Percentiles rank a stretch among this genome's conserved stretches.
phyloP scores from a whole-genome alignment of 2,329 filamentous ascomycete species.

The Penicillium thymicola region DNA sequence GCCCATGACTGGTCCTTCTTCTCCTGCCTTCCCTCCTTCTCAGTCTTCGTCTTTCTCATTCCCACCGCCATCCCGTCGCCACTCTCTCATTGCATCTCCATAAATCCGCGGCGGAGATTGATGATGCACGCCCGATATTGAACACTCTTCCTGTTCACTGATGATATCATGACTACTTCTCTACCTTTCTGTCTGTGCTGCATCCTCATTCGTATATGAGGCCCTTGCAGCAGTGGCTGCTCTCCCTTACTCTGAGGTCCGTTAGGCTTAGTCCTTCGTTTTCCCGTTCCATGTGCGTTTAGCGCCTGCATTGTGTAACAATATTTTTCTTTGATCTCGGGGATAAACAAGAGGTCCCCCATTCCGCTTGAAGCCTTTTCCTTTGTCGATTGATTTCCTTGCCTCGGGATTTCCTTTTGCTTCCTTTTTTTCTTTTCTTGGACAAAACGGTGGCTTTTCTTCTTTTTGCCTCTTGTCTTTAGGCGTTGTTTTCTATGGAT shows the following conservation, averaged over 20 bases:
- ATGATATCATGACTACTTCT: conserved; percentile 15
- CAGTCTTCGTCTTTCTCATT: conserved; percentile 26
- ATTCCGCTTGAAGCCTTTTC: conserved; percentile 7
- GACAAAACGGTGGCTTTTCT: conserved; percentile 11
- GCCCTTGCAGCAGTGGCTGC: conserved; percentile 1
- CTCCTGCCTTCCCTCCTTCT: conserved; percentile 31
- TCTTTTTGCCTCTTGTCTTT: conserved; percentile 8
- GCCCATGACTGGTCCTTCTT: conserved; percentile 35
- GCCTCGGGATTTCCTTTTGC: background rate
- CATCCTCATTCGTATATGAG: background rate
- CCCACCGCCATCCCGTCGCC: conserved; percentile 25
- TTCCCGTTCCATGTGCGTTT: conserved; percentile 23
- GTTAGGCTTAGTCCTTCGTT: conserved; percentile 9
- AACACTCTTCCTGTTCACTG: background rate
- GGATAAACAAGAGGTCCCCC: conserved; percentile 4
- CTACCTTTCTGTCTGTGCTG: background rate
- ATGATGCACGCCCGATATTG: conserved; percentile 1
- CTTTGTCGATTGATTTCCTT: conserved; percentile 12
- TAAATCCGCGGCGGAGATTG: conserved; percentile 10
- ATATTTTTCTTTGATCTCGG: conserved; percentile 17
- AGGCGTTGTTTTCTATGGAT: conserved; percentile 16
- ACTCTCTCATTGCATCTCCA: conserved; percentile 28
- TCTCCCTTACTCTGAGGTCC: conserved; percentile 7
- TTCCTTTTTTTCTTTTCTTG: conserved; percentile 3
- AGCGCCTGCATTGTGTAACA: conserved; percentile 31